phyloP scores from a whole-genome alignment of 805 yeast species.

The Candida sithepensis region DNA sequence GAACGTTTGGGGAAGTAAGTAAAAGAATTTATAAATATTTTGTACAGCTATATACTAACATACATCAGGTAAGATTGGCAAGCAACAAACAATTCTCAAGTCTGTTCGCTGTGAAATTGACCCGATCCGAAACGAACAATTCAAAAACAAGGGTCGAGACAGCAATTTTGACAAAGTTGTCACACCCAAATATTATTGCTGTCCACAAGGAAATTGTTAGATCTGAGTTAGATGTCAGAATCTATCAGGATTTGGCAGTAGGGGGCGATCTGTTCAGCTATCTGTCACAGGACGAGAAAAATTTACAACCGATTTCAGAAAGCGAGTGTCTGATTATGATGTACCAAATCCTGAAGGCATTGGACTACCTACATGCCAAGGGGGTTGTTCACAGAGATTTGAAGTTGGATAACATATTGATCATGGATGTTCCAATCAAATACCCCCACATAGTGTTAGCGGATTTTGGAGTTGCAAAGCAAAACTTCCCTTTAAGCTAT shows the following conservation, averaged over 20 bases:
- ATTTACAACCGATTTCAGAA: slow-evolving; percentile 43
- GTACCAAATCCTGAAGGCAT: slow-evolving; percentile 54
- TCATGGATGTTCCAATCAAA: slow-evolving; percentile 50
- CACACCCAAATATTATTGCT: slow-evolving; percentile 87
- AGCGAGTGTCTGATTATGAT: slow-evolving; percentile 50
- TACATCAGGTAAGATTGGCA: slow-evolving; percentile 31
- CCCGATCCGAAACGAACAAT: slow-evolving; percentile 8
- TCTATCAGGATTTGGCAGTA: slow-evolving; percentile 89
- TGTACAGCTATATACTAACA: slow-evolving; percentile 8
- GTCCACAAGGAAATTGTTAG: slow-evolving; percentile 68
- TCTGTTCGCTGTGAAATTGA: slow-evolving; percentile 49
- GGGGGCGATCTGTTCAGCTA: slow-evolving; percentile 96
- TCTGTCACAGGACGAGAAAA: slow-evolving; percentile 59
- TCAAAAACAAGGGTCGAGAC: slow-evolving; percentile 38
- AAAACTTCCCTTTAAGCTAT: slow-evolving; percentile 7
- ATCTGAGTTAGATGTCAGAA: slow-evolving; percentile 77
- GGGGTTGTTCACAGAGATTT: slow-evolving; percentile 65
- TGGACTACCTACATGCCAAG: slow-evolving; percentile 49
- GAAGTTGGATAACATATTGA: slow-evolving; percentile 63
- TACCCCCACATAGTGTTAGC: slow-evolving; percentile 55
- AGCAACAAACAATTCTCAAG: slow-evolving; percentile 18
- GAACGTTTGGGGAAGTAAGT: slow-evolving; percentile 55
- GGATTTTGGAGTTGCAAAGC: slow-evolving; percentile 58
- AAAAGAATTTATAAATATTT: too few relatives aligned
- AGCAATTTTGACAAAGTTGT: slow-evolving; percentile 54